phyloP scores from a whole-genome alignment of 2,329 filamentous ascomycete species.

The Aphanocladium album region DNA sequence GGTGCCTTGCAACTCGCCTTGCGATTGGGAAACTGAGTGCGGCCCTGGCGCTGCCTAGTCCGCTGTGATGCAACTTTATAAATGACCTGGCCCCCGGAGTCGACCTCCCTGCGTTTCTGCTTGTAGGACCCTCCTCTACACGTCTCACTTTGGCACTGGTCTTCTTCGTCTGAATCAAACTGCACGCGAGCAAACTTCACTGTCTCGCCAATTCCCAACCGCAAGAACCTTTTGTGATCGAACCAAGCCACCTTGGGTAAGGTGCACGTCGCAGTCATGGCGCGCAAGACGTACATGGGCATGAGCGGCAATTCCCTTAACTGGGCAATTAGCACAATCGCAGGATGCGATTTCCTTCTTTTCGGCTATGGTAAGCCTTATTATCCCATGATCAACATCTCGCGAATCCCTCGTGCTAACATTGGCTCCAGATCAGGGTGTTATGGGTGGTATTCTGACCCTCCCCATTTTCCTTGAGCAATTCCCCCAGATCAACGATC shows the following conservation, averaged over 20 bases:
- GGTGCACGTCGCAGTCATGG: conserved; percentile 17
- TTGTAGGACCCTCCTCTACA: neutral
- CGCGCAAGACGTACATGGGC: conserved; percentile 52
- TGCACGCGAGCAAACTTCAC: neutral
- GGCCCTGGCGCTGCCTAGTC: neutral
- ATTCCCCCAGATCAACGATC: conserved; percentile 47
- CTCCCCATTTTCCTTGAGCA: conserved; percentile 54
- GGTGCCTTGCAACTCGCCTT: neutral
- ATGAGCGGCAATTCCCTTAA: conserved; percentile 61
- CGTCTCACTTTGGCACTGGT: conserved; percentile 1
- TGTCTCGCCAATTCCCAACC: neutral
- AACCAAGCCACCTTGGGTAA: neutral
- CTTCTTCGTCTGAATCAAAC: neutral
- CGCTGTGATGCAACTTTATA: conserved; percentile 13
- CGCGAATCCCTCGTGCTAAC: conserved; percentile 4
- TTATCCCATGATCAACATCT: neutral
- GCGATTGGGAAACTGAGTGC: neutral
- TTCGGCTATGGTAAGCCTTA: conserved; percentile 46
- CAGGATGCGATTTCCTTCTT: conserved; percentile 66
- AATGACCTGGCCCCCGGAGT: neutral
- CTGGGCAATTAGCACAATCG: conserved; percentile 64
- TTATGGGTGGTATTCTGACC: conserved; percentile 71
- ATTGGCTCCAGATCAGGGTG: conserved; percentile 60
- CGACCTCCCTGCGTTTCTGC: neutral
- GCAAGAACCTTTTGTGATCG: neutral